Evolutionary conservation across 306 rosid species (phyloP), one percentile per base, ranked within the genome.

Genomic region (Citrullus mucosospermus): DNA sequence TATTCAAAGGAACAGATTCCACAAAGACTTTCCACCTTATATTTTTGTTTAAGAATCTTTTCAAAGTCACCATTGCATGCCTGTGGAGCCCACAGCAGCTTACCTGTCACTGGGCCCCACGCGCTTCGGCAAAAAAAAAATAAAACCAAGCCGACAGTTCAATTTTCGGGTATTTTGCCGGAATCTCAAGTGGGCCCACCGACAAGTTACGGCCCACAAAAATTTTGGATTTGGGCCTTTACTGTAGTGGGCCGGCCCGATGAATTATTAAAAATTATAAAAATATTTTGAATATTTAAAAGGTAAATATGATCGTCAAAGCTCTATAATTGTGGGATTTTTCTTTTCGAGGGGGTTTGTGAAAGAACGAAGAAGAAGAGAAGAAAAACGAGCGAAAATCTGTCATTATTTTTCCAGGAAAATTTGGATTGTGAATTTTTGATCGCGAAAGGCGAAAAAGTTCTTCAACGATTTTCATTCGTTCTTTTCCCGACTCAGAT

Each of bases 381-480:
- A 25, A 1, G 3, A 10, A 25, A 12, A 61, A 36, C 18, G 56
- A 66, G 68, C 48, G 67, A 71, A 43, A 73, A 36, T 65, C 73
- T 25, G 75, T 84, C 77, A 5, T 75, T 61, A 41, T 44, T 76
- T 84, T 87, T 68, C 80, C 85, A 80, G 76, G 71, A 81, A 79
- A 80, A 79, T 65, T 10, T 59, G 88, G 85, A 81, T 78, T 50
- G 43, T 1, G 60, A 82, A 71, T 51, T 25, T 73, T 41, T 53
- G 5, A 50, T 53, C 78, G 16, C 4, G 78, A 13, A 62, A 61
- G 11, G 44, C 32, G 17, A 11, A 17, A 14, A 38, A 51, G 6
- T 12, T 22, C 28, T 18, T 43, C 28, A 4, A n/a, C 39, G 60
- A 60, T 72, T 41, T 12, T 4, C 57, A 11, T 25, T 79, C 22